A percentile compares a stretch with the other conserved stretches of the same genome.
These are phyloP conservation scores for Capsicum pubescens DNA, from an alignment of 257 asterid species.

Conservation along the genomic window DNA sequence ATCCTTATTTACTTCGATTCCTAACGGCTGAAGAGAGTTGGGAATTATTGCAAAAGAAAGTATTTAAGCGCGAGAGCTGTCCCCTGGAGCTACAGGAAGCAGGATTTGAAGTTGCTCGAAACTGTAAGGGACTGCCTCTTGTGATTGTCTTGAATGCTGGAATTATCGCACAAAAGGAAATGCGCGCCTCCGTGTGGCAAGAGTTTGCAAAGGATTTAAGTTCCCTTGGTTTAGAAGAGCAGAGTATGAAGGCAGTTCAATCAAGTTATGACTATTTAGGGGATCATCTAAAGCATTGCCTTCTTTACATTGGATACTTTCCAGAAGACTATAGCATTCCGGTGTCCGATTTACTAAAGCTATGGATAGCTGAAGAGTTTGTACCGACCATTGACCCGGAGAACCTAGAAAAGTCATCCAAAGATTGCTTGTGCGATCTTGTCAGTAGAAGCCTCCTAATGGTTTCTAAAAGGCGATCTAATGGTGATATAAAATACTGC, in stretches of 20 bases:
- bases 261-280: constrained; percentile 6
- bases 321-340: neutral
- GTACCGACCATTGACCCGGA: neutral
- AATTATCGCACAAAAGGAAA: neutral
- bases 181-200: neutral
- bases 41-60: constrained; percentile 24
- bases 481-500: constrained; percentile 30
- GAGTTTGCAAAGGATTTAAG: constrained; percentile 23
- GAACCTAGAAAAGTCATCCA: constrained; percentile 15
- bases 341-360: neutral
- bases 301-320: neutral
- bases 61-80: neutral
- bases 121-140: constrained; percentile 29
- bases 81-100: neutral
- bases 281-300: neutral
- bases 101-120: neutral
- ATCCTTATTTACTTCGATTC: neutral
- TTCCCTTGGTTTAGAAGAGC: constrained; percentile 15
- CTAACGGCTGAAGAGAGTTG: neutral
- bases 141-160: constrained; percentile 22
- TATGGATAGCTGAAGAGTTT: constrained; percentile 33
- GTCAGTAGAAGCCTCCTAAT: constrained; percentile 28
- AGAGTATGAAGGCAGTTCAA: neutral
- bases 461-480: constrained; percentile 20
- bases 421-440: constrained; percentile 33